phyloP scores from a whole-genome alignment of 73 alveolate species.

The Blepharisma stoltei region DNA sequence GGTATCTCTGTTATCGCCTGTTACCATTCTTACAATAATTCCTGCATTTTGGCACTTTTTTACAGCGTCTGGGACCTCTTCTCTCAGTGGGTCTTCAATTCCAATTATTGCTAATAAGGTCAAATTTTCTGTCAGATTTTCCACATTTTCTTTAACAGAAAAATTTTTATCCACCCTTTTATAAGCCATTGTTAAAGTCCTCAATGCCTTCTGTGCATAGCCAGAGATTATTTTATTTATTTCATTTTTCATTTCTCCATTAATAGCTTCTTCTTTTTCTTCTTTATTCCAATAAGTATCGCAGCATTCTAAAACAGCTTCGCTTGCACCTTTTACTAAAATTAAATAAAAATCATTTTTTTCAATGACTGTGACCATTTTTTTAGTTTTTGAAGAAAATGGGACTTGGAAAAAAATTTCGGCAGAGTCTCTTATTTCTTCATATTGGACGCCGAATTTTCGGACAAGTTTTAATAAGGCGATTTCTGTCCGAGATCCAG shows the following conservation, averaged over 20 bases:
- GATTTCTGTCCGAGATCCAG: slow-evolving; percentile 53
- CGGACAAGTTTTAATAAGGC: slow-evolving; percentile 50
- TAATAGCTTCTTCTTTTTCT: slow-evolving; percentile 45
- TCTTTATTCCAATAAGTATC: slow-evolving; percentile 40
- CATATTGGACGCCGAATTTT: slow-evolving; percentile 37
- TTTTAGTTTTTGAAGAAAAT: slow-evolving; percentile 80
- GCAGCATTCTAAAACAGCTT: slow-evolving; percentile 59
- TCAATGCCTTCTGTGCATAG: slow-evolving; percentile 66
- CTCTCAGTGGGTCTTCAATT: slow-evolving; percentile 84
- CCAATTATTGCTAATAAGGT: slow-evolving; percentile 68
- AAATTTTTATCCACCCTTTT: slow-evolving; percentile 50
- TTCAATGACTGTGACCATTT: slow-evolving; percentile 78
- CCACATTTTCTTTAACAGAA: slow-evolving; percentile 48
- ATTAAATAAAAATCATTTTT: slow-evolving; percentile 30
- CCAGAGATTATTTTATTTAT: slow-evolving; percentile 37
- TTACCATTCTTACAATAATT: slow-evolving; percentile 88
- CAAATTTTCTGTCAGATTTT: slow-evolving; percentile 53
- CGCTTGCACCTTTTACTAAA: slow-evolving; percentile 81
- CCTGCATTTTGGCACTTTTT: slow-evolving; percentile 76
- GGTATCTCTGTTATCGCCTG: slow-evolving; percentile 91
- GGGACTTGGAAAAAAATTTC: slow-evolving; percentile 62
- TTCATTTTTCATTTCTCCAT: background rate
- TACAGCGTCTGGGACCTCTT: slow-evolving; percentile 82
- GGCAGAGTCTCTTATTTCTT: slow-evolving; percentile 37
- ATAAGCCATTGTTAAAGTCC: slow-evolving; percentile 77